Evolutionary conservation across 148 eudicot species (phyloP).

Genomic region (Suaeda aralocaspica): DNA sequence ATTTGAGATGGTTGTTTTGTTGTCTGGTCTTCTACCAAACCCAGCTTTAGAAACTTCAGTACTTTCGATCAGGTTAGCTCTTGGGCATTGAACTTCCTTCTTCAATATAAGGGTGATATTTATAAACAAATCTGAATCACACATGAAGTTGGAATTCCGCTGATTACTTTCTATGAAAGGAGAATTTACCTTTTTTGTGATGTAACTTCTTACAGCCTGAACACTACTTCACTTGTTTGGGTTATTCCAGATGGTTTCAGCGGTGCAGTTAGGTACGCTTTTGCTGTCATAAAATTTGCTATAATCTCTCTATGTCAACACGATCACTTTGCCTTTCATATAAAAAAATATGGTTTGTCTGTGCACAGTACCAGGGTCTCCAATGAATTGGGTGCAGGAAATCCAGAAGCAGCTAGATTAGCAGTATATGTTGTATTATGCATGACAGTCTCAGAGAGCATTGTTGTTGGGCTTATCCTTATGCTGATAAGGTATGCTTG

Average conservation of each 20-base stretch:
- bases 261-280: conserved; percentile 60
- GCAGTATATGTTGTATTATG: conserved; percentile 31
- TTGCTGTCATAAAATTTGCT: not conserved
- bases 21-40: conserved; percentile 27
- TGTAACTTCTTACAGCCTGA: conserved; percentile 44
- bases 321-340: too few relatives aligned
- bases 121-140: not conserved
- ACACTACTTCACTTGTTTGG: conserved; percentile 63
- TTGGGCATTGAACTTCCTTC: not conserved
- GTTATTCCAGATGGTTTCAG: conserved; percentile 86
- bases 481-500: conserved; percentile 26
- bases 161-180: not conserved
- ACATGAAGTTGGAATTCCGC: too few relatives aligned
- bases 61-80: conserved; percentile 13
- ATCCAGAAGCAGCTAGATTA: conserved; percentile 27
- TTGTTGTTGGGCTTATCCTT: conserved; percentile 27
- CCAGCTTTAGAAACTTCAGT: conserved; percentile 25
- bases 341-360: not conserved
- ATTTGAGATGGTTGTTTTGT: conserved; percentile 23
- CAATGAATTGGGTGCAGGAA: conserved; percentile 42
- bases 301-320: too few relatives aligned
- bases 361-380: conserved; percentile 31
- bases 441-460: conserved; percentile 27
- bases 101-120: not conserved
- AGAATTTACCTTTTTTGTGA: not conserved